Evolutionary conservation across 2,329 filamentous ascomycete genomes (phyloP), one percentile per base, ranked within the genome.

Genomic region (Hymenoscyphus repandus): DNA sequence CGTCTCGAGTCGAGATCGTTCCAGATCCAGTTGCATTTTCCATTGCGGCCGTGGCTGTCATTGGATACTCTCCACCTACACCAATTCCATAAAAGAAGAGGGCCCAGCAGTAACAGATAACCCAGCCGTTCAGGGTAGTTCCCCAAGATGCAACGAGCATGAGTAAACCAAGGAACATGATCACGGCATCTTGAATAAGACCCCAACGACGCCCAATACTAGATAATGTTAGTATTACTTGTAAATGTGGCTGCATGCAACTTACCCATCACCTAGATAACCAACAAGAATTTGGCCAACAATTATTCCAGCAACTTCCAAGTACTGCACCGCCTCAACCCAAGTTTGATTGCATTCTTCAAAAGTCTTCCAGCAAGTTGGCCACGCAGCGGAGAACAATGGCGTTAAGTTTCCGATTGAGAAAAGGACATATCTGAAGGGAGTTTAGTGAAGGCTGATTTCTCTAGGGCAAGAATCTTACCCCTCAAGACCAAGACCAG

Each of bases 101-200:
- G 36, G 89, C 89, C 87, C 88, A 95, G 55, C 86, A 88, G 68
- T 97, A 97, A 78, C 90, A 96, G 65, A 96, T 95, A 51, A 97
- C 88, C 92, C 92, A 97, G 62, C 91, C 91, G 65, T 97, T 85
- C 45, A 95, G 77, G 33, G 81, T 89, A 31, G 86, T 72, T 55
- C 91, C 92, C 92, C 92, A 97, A 20, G 87, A 86, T 53, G 89
- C 88, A 44, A 88, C 95, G 51, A 97, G 79, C 87, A 96, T 93
- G 63, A 96, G 64, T 17, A 97, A 78, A 74, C 92, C 92, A 61
- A 96, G 63, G 60, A 96, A 89, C 92, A 97, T 97, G 76, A 97
- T 91, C 55, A 79, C 68, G 39, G 92, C 92, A 71, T 97, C 92
- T 72, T 97, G 92, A 61, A 97, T 96, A 18, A 97, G 78, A 78